Evolutionary conservation across 1,284 basidiomycete species (phyloP), one percentile per base, ranked within the genome.

Genomic region (Trichosporon coremiiforme): DNA sequence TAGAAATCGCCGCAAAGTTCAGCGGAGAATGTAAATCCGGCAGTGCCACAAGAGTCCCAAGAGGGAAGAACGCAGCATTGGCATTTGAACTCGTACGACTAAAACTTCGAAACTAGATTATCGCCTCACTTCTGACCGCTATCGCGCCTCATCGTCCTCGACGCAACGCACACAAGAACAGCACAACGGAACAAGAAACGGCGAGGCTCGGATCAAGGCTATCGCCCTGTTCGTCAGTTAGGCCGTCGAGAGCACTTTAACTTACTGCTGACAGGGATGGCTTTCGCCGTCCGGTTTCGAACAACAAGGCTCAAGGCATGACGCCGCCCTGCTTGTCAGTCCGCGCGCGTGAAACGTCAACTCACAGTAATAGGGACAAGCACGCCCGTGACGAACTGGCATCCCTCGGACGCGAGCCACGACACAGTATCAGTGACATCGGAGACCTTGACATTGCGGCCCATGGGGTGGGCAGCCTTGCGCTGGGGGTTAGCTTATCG

Each of bases 321-420:
- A 62, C 57, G 17, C 57, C 57, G 9, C 57, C 57, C 57, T 62
- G 57, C 9, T n/a, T 35, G 57, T 62, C 57, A 62, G 57, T 15
- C 8, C 25, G 25, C 25, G 25, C 25, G 25, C 25, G 25, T 25
- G 25, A 25, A 25, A 25, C 25, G 25, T 4, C 0, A 33, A 62
- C 57, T 62, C 57, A 62, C 57, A n/a, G 57, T 33, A n/a, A 62
- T 62, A 31, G 57, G 57, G 15, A 62, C 57, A n/a, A 62, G 57
- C 57, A 62, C 57, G 31, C 57, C 57, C 4, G 57, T 62, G 31
- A 62, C 57, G 15, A 62, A 62, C 57, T 62, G 35, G 57, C 57
- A 62, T 10, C 57, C 57, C 15, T 62, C 57, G 17, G 57, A 62
- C 33, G 57, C 57, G 31, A 62, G 57, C 57, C 57, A 62, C 13